A percentile compares a stretch with the other conserved stretches of the same genome.
Evolutionary conservation across 108 stramenopile species (phyloP).

Genomic region (Cylindrotheca fusiformis): DNA sequence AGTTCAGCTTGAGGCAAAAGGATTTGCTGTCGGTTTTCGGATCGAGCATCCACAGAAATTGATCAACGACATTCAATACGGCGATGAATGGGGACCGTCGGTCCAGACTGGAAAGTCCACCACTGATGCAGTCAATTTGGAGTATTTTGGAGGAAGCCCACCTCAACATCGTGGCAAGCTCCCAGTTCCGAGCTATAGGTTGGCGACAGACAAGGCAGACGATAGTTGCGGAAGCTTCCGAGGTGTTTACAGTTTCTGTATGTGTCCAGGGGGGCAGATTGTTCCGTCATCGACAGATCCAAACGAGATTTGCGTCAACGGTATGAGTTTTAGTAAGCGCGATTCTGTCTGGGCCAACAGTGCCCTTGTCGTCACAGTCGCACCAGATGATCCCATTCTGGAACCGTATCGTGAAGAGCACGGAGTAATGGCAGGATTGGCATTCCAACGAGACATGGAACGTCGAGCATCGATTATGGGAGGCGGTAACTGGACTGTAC

Average conservation of each 20-base stretch:
- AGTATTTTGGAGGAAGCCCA: slow-evolving; percentile 42
- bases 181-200: slow-evolving; percentile 87
- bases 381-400: slow-evolving; percentile 75
- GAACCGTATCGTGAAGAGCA: slow-evolving; percentile 57
- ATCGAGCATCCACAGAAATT: slow-evolving; percentile 91
- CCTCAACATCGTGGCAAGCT: slow-evolving; percentile 44
- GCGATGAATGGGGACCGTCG: slow-evolving; percentile 67
- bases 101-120: slow-evolving; percentile 66
- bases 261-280: slow-evolving; percentile 84
- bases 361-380: slow-evolving; percentile 90
- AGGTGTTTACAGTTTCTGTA: slow-evolving; percentile 70
- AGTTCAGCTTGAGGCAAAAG: slow-evolving; percentile 85
- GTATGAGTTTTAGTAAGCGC: slow-evolving; percentile 91
- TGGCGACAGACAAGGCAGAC: slow-evolving; percentile 81
- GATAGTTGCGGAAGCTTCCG: slow-evolving; percentile 54
- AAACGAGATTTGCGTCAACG: slow-evolving; percentile 90
- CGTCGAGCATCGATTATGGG: slow-evolving; percentile 74
- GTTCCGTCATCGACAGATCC: slow-evolving; percentile 87
- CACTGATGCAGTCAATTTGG: slow-evolving; percentile 64
- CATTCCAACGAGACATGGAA: slow-evolving; percentile 89
- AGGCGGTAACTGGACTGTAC: slow-evolving; percentile 80
- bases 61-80: slow-evolving; percentile 89
- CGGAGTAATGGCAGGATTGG: slow-evolving; percentile 70
- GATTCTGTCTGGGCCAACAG: slow-evolving; percentile 90
- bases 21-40: slow-evolving; percentile 94